Conservation (phyloP, 139 green algal genomes). For the Parachlorella kessleri region DNA sequence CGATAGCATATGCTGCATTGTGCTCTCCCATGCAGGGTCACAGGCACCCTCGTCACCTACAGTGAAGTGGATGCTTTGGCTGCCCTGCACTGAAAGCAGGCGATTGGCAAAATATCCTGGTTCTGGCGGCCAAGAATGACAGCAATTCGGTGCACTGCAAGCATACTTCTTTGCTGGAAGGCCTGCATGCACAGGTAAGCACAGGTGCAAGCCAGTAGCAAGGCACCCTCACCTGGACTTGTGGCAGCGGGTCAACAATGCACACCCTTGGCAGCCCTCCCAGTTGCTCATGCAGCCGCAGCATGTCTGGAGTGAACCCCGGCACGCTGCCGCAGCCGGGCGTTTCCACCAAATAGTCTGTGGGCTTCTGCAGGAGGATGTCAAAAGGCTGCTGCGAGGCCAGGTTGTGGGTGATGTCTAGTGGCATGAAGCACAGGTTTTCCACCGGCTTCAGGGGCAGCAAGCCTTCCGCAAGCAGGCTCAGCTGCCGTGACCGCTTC, state of each 20-base stretch:
- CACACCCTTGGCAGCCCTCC: not conserved
- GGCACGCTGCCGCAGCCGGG: slow-evolving; percentile 14
- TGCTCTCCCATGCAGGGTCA: no score
- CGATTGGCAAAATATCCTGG: no score
- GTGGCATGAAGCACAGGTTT: slow-evolving; percentile 47
- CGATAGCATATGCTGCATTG: no score
- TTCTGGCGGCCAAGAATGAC: no score
- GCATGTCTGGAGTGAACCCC: not conserved
- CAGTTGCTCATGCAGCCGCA: not conserved
- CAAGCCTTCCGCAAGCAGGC: slow-evolving; percentile 18
- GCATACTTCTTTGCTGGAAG: no score
- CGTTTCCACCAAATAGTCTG: slow-evolving; percentile 50
- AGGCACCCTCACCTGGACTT: no score
- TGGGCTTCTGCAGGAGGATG: slow-evolving; percentile 78
- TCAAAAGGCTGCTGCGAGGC: slow-evolving; percentile 46
- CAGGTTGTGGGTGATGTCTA: slow-evolving; percentile 45
- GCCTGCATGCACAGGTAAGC: no score
- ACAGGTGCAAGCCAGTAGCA: no score
- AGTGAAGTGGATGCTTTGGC: no score
- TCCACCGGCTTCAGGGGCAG: slow-evolving; percentile 23
- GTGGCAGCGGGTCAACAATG: slow-evolving; percentile 22
- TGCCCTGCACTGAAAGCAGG: no score
- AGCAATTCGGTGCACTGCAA: no score
- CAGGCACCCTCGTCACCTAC: no score
- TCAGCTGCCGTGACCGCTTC: slow-evolving; percentile 25